Conservation (phyloP, 345 rosid species). For the Sonneratia caseolaris region DNA sequence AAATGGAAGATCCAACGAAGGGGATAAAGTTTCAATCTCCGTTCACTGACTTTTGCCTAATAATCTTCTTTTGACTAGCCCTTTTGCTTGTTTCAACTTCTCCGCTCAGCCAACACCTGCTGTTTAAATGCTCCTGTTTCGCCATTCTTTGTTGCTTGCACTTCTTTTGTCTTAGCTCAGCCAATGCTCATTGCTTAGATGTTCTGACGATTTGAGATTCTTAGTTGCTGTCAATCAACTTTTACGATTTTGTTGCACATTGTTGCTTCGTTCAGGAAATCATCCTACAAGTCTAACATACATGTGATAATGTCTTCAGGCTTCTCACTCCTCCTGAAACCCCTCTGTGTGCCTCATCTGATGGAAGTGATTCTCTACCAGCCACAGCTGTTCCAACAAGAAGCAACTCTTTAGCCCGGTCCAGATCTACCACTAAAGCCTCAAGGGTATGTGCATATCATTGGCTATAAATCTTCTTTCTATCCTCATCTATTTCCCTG, state of each 20-base stretch:
- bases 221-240: neutral
- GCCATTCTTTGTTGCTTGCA: too few species aligned
- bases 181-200: too few species aligned
- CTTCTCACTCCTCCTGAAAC: slow-evolving; percentile 99
- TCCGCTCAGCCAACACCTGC: too few species aligned
- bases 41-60: too few species aligned
- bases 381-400: slow-evolving; percentile 45
- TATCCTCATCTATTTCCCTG: too few species aligned
- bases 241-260: neutral
- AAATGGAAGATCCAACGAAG: too few species aligned
- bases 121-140: too few species aligned
- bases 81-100: too few species aligned
- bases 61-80: too few species aligned
- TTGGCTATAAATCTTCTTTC: neutral
- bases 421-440: slow-evolving; percentile 62
- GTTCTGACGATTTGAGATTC: neutral
- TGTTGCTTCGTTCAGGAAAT: neutral
- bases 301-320: slow-evolving; percentile 29
- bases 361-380: slow-evolving; percentile 51
- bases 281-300: neutral
- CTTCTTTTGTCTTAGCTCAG: too few species aligned
- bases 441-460: slow-evolving; percentile 55
- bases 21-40: too few species aligned
- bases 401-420: slow-evolving; percentile 46
- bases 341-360: slow-evolving; percentile 62